Evolutionary conservation across 345 rosid genomes (phyloP).

Genomic region (Eucalyptus tenuipes): DNA sequence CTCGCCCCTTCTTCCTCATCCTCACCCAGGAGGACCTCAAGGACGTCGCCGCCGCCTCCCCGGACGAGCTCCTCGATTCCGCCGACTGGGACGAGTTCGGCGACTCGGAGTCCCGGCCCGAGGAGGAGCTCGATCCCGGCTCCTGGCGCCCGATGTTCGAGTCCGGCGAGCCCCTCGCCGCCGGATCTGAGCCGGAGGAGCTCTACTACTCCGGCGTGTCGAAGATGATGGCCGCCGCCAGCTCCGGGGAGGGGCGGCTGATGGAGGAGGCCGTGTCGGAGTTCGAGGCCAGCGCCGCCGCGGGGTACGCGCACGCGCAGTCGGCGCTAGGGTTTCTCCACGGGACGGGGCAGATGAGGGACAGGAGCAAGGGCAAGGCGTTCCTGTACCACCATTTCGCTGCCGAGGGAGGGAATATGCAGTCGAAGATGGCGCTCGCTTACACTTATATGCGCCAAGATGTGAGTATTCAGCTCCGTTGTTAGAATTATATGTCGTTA

Average conservation of each 20-base stretch:
- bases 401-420: constrained; percentile 62
- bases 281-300: constrained; percentile 42
- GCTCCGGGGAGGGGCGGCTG: constrained; percentile 34
- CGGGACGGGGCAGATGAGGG: constrained; percentile 63
- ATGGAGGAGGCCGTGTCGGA: constrained; percentile 70
- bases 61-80: constrained; percentile 18
- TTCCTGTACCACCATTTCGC: constrained; percentile 75
- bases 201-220: constrained; percentile 43
- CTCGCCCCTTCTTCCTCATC: constrained; percentile 61
- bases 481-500: neutral
- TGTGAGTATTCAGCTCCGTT: constrained; percentile 24
- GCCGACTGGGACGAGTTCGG: constrained; percentile 77
- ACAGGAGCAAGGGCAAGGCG: constrained; percentile 61
- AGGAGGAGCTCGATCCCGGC: constrained; percentile 82
- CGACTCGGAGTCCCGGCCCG: constrained; percentile 53
- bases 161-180: constrained; percentile 25
- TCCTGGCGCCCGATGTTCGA: constrained; percentile 92
- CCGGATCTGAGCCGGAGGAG: constrained; percentile 7
- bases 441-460: constrained; percentile 81
- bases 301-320: constrained; percentile 68
- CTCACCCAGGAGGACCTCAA: constrained; percentile 86
- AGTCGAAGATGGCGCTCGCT: constrained; percentile 93
- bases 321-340: constrained; percentile 63
- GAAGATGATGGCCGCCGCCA: constrained; percentile 45
- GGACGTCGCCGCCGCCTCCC: constrained; percentile 28